A percentile compares a stretch with the other conserved stretches of the same genome.
phyloP scores from a whole-genome alignment of 306 rosid species.

The Sindora glabra region DNA sequence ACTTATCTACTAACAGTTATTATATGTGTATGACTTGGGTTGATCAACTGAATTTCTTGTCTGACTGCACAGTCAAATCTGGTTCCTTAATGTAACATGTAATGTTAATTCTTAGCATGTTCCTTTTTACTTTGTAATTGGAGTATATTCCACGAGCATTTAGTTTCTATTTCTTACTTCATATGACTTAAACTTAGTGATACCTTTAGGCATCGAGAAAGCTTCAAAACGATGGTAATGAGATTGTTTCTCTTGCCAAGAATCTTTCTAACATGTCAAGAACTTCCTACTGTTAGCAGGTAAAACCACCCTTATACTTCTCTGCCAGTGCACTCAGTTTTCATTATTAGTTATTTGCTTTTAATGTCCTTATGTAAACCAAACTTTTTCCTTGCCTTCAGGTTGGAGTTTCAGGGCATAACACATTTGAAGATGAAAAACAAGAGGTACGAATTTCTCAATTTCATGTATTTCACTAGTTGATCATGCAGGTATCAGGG shows the following conservation, averaged over 20 bases:
- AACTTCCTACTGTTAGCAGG: slow-evolving; percentile 54
- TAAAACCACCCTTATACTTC: slow-evolving; percentile 24
- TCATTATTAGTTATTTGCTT: background rate
- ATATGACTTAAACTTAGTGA: slow-evolving; percentile 1
- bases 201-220: slow-evolving; percentile 67
- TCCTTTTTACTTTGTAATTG: background rate
- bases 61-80: background rate
- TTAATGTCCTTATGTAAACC: slow-evolving; percentile 12
- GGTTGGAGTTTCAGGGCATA: slow-evolving; percentile 40
- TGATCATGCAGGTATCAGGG: background rate
- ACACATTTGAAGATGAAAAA: slow-evolving; percentile 39
- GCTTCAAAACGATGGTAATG: slow-evolving; percentile 52
- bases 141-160: background rate
- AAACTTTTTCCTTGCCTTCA: slow-evolving; percentile 11
- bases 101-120: background rate
- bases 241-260: slow-evolving; percentile 60
- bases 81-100: background rate
- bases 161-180: slow-evolving; percentile 6
- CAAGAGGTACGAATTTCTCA: slow-evolving; percentile 38
- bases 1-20: too few relatives aligned
- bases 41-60: slow-evolving; percentile 2
- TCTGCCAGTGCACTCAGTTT: slow-evolving; percentile 4
- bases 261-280: slow-evolving; percentile 67
- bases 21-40: slow-evolving; percentile 3
- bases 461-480: background rate